phyloP scores from a whole-genome alignment of 495 filamentous ascomycete species.

The Pyrenula aspistea region DNA sequence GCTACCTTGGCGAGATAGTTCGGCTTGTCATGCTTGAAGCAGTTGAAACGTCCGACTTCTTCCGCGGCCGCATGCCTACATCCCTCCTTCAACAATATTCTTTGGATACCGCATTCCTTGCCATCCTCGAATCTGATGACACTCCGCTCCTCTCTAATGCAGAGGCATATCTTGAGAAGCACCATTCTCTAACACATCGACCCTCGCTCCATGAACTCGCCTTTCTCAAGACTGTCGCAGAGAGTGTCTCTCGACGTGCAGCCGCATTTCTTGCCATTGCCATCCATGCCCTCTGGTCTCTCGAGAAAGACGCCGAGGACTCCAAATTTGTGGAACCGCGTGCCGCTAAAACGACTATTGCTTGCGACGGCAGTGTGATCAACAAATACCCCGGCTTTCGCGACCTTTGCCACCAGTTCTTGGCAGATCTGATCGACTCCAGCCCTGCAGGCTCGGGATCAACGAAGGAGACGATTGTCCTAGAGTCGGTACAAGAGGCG shows the following conservation, averaged over 20 bases:
- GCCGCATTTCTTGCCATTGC: constrained; percentile 52
- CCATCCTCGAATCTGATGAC: constrained; percentile 35
- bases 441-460: constrained; percentile 9
- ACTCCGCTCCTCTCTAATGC: constrained; percentile 31
- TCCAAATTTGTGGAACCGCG: constrained; percentile 18
- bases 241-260: constrained; percentile 46
- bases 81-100: constrained; percentile 52
- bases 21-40: constrained; percentile 66
- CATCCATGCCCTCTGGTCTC: constrained; percentile 51
- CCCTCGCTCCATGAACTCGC: constrained; percentile 39
- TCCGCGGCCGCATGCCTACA: constrained; percentile 44
- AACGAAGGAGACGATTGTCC: constrained; percentile 17
- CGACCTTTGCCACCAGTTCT: constrained; percentile 34
- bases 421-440: constrained; percentile 30
- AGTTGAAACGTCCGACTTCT: constrained; percentile 30
- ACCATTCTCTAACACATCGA: constrained; percentile 31
- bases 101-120: constrained; percentile 61
- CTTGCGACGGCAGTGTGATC: constrained; percentile 47
- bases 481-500: constrained; percentile 38
- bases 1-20: constrained; percentile 76
- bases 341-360: constrained; percentile 32
- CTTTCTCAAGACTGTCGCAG: constrained; percentile 39
- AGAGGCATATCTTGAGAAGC: constrained; percentile 32
- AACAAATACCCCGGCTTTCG: constrained; percentile 47
- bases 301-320: constrained; percentile 39